These are phyloP conservation scores for Linum usitatissimum DNA, from an alignment of 345 rosid genomes.

Conservation along the genomic window DNA sequence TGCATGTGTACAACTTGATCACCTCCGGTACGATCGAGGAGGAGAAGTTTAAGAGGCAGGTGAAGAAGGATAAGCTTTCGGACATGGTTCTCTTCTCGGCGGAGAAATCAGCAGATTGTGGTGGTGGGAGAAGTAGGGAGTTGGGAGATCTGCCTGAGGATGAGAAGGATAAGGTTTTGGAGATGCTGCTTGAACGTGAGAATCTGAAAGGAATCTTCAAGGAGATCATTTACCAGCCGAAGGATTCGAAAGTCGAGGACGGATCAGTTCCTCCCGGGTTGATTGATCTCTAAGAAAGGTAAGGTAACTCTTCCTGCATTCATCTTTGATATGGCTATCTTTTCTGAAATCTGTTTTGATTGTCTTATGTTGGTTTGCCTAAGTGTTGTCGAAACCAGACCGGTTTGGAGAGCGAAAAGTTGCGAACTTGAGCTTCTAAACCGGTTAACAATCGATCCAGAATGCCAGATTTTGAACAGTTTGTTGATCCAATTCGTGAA, in stretches of 20 bases:
- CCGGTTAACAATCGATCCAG: too few relatives aligned
- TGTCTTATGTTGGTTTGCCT: too few relatives aligned
- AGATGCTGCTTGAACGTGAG: constrained; percentile 17
- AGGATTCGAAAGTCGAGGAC: constrained; percentile 7
- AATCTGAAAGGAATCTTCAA: constrained; percentile 19
- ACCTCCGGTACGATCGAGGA: constrained; percentile 40
- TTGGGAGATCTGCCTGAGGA: constrained; percentile 1
- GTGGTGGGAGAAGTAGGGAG: neutral
- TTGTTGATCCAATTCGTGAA: too few relatives aligned
- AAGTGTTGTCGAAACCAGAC: too few relatives aligned
- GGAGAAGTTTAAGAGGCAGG: constrained; percentile 39
- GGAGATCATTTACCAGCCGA: constrained; percentile 24
- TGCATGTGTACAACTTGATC: constrained; percentile 55
- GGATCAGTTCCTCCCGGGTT: too few relatives aligned
- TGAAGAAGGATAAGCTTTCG: constrained; percentile 36
- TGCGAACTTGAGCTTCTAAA: too few relatives aligned
- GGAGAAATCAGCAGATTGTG: neutral
- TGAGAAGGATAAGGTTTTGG: constrained; percentile 23
- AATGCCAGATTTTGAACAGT: too few relatives aligned
- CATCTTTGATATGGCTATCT: too few relatives aligned
- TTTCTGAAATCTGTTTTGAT: too few relatives aligned
- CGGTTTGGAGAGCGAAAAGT: too few relatives aligned
- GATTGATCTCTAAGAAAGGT: too few relatives aligned
- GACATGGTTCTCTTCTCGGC: constrained; percentile 43
- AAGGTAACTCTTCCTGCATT: too few relatives aligned